These are phyloP conservation scores for Panus rudis DNA, from an alignment of 768 basidiomycete genomes.

Conservation along the genomic window DNA sequence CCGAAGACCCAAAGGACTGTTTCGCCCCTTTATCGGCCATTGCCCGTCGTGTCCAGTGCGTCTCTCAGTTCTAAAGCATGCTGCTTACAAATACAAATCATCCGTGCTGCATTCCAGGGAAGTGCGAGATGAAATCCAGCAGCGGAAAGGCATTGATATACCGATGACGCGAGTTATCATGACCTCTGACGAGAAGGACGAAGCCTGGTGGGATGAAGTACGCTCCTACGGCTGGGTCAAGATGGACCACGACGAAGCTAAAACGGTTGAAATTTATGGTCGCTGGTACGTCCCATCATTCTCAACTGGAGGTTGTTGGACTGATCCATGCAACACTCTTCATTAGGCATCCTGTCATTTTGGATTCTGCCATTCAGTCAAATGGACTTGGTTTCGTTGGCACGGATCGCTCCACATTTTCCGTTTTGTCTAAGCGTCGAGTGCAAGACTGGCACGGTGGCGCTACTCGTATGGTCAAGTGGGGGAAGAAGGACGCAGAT, in stretches of 20 bases:
- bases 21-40: constrained; percentile 32
- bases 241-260: constrained; percentile 25
- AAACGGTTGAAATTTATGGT: constrained; percentile 29
- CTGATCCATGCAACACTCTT: background rate
- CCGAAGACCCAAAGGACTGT: constrained; percentile 26
- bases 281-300: constrained; percentile 24
- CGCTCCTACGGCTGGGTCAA: constrained; percentile 29
- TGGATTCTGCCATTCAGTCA: constrained; percentile 70
- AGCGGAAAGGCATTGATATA: constrained; percentile 23
- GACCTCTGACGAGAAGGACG: constrained; percentile 36
- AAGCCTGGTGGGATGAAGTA: constrained; percentile 33
- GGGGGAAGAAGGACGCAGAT: constrained; percentile 52
- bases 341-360: constrained; percentile 61
- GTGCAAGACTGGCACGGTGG: constrained; percentile 64
- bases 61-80: background rate
- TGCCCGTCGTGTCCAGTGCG: constrained; percentile 22
- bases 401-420: constrained; percentile 67
- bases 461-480: constrained; percentile 42
- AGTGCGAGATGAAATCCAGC: constrained; percentile 29
- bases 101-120: constrained; percentile 18
- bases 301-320: background rate
- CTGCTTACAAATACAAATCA: background rate
- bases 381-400: constrained; percentile 63
- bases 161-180: constrained; percentile 30
- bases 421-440: constrained; percentile 55